These are phyloP conservation scores for Bryoglossum gracile DNA, from an alignment of 495 filamentous ascomycete genomes.

Conservation along the genomic window DNA sequence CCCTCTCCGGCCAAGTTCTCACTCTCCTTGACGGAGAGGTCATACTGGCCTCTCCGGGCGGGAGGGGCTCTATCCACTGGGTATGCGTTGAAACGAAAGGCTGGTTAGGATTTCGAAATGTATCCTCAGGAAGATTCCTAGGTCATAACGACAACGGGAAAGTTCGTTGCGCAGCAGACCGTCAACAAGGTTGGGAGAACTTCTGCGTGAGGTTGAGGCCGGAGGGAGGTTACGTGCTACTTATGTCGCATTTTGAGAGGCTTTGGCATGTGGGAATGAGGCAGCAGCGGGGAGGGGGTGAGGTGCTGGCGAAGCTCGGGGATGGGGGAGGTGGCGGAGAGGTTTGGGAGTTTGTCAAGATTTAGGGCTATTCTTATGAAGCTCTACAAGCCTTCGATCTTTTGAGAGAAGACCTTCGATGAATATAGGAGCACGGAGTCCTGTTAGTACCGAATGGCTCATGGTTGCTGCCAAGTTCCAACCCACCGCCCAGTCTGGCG, in stretches of 20 bases:
- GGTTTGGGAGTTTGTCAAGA: constrained; percentile 27
- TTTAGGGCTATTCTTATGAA: constrained; percentile 7
- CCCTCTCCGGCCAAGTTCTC: constrained; percentile 22
- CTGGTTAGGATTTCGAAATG: constrained; percentile 33
- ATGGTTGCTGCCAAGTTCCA: no score
- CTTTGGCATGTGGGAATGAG: constrained; percentile 26
- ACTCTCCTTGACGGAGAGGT: constrained; percentile 28
- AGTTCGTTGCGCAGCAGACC: constrained; percentile 19
- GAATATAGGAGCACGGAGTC: not conserved
- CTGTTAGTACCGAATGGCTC: no score
- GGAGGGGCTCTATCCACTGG: constrained; percentile 32
- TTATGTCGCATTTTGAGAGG: constrained; percentile 25
- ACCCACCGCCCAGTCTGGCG: no score
- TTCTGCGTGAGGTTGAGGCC: constrained; percentile 23
- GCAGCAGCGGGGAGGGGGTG: constrained; percentile 20
- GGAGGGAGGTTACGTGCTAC: constrained; percentile 28
- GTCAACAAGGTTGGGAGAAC: constrained; percentile 23
- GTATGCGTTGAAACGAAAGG: constrained; percentile 31
- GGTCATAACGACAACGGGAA: constrained; percentile 24
- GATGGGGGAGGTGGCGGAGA: constrained; percentile 15
- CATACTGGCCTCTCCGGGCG: constrained; percentile 22
- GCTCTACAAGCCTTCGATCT: not conserved
- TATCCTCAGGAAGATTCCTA: constrained; percentile 21
- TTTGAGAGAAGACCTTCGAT: not conserved
- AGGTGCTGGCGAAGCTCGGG: constrained; percentile 25